phyloP scores from a whole-genome alignment of 129 eudicot genomes.

The Chrysanthemum seticuspe region DNA sequence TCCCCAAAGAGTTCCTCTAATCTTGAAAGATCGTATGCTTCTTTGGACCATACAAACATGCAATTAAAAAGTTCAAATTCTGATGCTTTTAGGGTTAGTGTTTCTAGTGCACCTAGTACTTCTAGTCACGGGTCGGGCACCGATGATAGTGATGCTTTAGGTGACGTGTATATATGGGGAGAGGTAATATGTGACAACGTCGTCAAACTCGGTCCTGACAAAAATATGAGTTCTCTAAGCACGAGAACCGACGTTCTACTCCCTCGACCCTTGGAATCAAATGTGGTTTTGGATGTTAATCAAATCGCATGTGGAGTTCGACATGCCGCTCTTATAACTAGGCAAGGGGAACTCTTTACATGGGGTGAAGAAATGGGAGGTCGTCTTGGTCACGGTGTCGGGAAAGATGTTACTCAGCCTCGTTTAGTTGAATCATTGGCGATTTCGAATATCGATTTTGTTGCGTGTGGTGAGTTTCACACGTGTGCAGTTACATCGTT shows the following conservation, averaged over 20 bases:
- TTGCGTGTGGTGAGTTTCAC: slow-evolving; percentile 95
- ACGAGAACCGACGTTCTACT: slow-evolving; percentile 68
- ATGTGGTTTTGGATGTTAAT: slow-evolving; percentile 78
- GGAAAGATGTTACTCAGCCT: slow-evolving; percentile 73
- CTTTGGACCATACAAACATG: slow-evolving; percentile 73
- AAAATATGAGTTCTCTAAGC: slow-evolving; percentile 40
- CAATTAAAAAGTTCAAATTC: slow-evolving; percentile 79
- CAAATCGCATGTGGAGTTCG: slow-evolving; percentile 84
- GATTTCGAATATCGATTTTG: slow-evolving; percentile 54
- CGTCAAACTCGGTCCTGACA: slow-evolving; percentile 59
- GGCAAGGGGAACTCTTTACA: slow-evolving; percentile 87
- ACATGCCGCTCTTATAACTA: slow-evolving; percentile 82
- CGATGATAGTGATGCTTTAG: slow-evolving; percentile 84
- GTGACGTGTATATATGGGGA: slow-evolving; percentile 96
- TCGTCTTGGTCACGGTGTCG: slow-evolving; percentile 91
- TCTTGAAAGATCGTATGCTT: slow-evolving; percentile 67
- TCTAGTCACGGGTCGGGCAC: slow-evolving; percentile 92
- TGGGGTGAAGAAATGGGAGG: slow-evolving; percentile 99
- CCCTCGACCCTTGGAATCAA: slow-evolving; percentile 79
- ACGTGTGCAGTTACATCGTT: slow-evolving; percentile 79
- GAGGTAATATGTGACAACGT: slow-evolving; percentile 76
- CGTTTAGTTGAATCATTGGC: slow-evolving; percentile 71
- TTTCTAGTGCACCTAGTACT: slow-evolving; percentile 93
- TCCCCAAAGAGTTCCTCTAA: slow-evolving; percentile 58
- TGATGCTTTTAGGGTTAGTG: slow-evolving; percentile 86